Base-by-base conservation (phyloP, 306 rosid species). In the Prunus salicina region DNA sequence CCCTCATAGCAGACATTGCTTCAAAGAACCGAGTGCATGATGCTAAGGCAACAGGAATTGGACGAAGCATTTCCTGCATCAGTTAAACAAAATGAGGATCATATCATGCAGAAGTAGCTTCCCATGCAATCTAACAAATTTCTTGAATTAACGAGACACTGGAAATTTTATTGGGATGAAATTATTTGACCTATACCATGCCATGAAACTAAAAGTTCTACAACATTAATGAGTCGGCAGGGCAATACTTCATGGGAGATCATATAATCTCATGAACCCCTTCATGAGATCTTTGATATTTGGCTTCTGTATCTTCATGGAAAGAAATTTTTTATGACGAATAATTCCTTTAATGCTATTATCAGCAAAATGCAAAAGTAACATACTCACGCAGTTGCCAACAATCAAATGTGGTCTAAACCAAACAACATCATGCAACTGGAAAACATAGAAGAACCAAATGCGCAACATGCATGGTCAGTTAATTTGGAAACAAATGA, bases 1-100 rank as follows among this genome's bases (percentile, higher is more conserved):
- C 98, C 82, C 97, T 88, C 91, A 89, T 95, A 45, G 99, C 99
- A 64, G 93, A 90, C 99, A 95, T 95, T 79, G 97, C 99, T 87
- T 92, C 97, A 45, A 95, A 92, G 73, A 92, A 95, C 72, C 97
- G 84, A 47, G 97, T 90, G 85, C 99, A 92, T 19, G 97, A 92
- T 70, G 99, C 99, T 75, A 92, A 84, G 24, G 99, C 97, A 45
- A 89, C 91, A 15, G 97, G 99, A 76, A 95, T 95, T 15, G 99
- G 99, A 28, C 97, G 96, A 74, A 95, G 97, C 97, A 92, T 95
- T 83, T 95, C 97, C 97, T 92, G 82, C 77, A 64, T 61, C 53
- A 18, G 28, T 68, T 38, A 67, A 73, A 71, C 32, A 45, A 25
- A 51, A 52, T 52, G 10, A 69, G 56, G 45, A 76, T 57, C 46